Base-by-base conservation (phyloP, 2,329 filamentous ascomycete genomes). In the Phialemoniopsis sp. region DNA sequence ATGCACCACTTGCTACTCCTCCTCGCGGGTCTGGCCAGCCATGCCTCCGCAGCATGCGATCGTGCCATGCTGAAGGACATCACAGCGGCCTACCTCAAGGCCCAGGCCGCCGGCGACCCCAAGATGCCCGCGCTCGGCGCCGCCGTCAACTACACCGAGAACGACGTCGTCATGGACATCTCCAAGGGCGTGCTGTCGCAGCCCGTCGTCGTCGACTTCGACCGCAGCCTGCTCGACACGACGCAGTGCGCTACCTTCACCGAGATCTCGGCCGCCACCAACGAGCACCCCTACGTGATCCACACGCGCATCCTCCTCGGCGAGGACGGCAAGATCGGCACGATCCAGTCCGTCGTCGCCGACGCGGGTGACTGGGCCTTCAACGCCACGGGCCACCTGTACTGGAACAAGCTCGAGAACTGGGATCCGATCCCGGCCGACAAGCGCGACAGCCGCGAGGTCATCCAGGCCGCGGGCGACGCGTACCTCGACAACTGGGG, bases 141-240 rank as follows among this genome's bases (percentile, higher is more conserved):
- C 33, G 43, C 37, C 28, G 34, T 48, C 26, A 39, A 34, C 13
- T 53, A 53, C 39, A 17, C 35, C n/a, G 52, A 54, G 35, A 54
- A 54, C 41, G 46, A 50, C 38, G 38, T 29, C 13, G 21, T 38
- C 8, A 28, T 46, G 14, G 48, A 50, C 38, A 46, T 53, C 18
- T 14, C 36, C 9, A 47, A 47, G 38, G 46, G 49, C 26, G 45
- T 53, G 15, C 32, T 54, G 8, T 42, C 47, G 8, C 37, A 44
- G 29, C 21, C 39, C 33, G 40, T 54, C 32, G 43, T 34, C 28
- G 46, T 53, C 38, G 47, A 51, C 44, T 48, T 46, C 39, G 47
- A 47, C 41, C 46, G 46, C 41, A 47, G 38, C 30, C 38, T 54
- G 19, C 35, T 45, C 37, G 50, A 54, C 39, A 49, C 45, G 1